Evolutionary conservation across 768 basidiomycete genomes (phyloP).

Genomic region (Clitopilus passeckerianus): DNA sequence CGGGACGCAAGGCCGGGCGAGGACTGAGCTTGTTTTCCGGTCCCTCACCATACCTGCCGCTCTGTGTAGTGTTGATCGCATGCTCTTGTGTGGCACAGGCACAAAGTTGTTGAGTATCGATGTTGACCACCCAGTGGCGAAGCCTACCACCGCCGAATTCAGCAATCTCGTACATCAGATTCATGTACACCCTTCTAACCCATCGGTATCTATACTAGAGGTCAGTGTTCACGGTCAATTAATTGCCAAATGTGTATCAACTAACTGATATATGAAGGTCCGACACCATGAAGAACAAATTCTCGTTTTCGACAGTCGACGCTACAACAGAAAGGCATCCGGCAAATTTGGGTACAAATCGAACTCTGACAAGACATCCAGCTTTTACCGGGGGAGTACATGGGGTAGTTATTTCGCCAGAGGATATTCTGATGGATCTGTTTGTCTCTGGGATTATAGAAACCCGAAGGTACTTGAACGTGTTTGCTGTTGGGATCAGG

Average conservation of each 20-base stretch:
- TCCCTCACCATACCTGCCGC: conserved; percentile 25
- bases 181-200: conserved; percentile 38
- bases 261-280: conserved; percentile 27
- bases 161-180: conserved; percentile 38
- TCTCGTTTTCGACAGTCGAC: conserved; percentile 41
- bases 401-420: conserved; percentile 37
- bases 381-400: conserved; percentile 34
- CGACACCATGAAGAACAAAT: conserved; percentile 45
- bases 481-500: not conserved
- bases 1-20: conserved; percentile 10
- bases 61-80: conserved; percentile 30
- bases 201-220: conserved; percentile 41
- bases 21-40: conserved; percentile 12
- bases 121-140: conserved; percentile 26
- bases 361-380: conserved; percentile 14
- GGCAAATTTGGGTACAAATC: conserved; percentile 38
- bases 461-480: conserved; percentile 32
- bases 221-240: conserved; percentile 23
- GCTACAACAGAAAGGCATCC: conserved; percentile 33
- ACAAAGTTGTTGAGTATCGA: conserved; percentile 28
- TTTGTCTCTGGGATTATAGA: conserved; percentile 47
- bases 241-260: not conserved
- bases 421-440: conserved; percentile 37
- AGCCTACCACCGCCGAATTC: conserved; percentile 22
- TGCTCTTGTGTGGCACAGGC: conserved; percentile 30